Percentiles rank a stretch among this genome's conserved stretches.
These are phyloP conservation scores for Thielaviopsis cerberus DNA, from an alignment of 2,329 filamentous ascomycete species.

Conservation along the genomic window DNA sequence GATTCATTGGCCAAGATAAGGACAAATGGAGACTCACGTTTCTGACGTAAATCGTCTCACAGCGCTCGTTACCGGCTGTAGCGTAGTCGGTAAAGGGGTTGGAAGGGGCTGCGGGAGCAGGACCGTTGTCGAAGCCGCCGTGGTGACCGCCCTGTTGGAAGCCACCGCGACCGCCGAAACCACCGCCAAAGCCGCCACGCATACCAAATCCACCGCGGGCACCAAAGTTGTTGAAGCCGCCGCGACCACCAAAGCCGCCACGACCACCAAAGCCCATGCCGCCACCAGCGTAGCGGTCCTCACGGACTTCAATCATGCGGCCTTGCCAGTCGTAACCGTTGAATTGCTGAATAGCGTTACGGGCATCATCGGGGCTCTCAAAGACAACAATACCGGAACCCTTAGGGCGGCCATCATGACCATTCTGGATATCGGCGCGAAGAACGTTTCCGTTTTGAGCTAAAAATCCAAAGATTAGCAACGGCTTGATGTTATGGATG, in stretches of 20 bases:
- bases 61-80: slow-evolving; percentile 66
- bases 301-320: slow-evolving; percentile 77
- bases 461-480: slow-evolving; percentile 13
- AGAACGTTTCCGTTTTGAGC: slow-evolving; percentile 59
- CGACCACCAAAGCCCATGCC: slow-evolving; percentile 37
- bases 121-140: slow-evolving; percentile 31
- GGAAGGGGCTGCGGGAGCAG: slow-evolving; percentile 35
- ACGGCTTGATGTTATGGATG: too few relatives aligned
- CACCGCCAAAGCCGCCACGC: slow-evolving; percentile 25
- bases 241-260: slow-evolving; percentile 40
- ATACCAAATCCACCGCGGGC: slow-evolving; percentile 32
- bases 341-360: slow-evolving; percentile 90
- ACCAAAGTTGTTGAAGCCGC: slow-evolving; percentile 35
- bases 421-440: slow-evolving; percentile 84
- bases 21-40: slow-evolving; percentile 50
- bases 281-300: slow-evolving; percentile 72
- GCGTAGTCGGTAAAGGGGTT: slow-evolving; percentile 92
- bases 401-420: slow-evolving; percentile 82
- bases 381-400: slow-evolving; percentile 95
- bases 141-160: slow-evolving; percentile 22
- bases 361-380: slow-evolving; percentile 82
- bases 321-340: slow-evolving; percentile 99
- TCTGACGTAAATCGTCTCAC: slow-evolving; percentile 79
- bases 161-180: slow-evolving; percentile 25
- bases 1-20: neutral